Evolutionary conservation across 108 stramenopile species (phyloP), one percentile per base, ranked within the genome.

Genomic region (Seminavis robusta): DNA sequence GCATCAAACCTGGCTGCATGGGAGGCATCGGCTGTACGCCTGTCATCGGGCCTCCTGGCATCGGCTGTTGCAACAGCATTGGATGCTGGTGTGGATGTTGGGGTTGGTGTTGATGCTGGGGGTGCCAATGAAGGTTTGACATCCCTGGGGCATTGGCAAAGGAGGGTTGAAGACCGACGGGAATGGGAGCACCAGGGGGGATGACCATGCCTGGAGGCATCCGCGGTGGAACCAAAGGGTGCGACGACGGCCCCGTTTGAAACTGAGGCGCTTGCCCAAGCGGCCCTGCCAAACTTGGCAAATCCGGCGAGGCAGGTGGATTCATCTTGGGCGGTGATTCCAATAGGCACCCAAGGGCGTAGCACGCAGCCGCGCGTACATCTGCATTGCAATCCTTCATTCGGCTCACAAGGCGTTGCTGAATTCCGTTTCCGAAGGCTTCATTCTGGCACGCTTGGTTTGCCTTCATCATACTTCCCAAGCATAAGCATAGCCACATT

Each of bases 281-380:
- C 37, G 45, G 43, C 41, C 43, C 40, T n/a, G 16, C 17, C 11
- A 24, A n/a, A 15, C 46, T 24, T 27, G 46, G 42, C 15, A 33
- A 59, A 3, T 27, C 36, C 20, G 58, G 26, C 11, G 47, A 33
- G 13, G 46, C 40, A 10, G 46, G 28, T 33, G 33, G 17, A 31
- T 33, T 5, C 16, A 33, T 36, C 10, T 57, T 36, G 52, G 58
- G 33, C 15, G 58, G 37, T 37, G 38, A 52, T 47, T 48, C 86
- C 66, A 56, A 83, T 60, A 93, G 59, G 40, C 73, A 85, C n/a
- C 82, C 84, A 23, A 95, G 58, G 30, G 97, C 94, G 69, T 90
- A 95, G 19, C 84, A 84, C 42, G 89, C 86, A 10, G 90, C 84
- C 16, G 94, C 84, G 36, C 97, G 59, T 16, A 96, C 93, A 53